These are phyloP conservation scores for Abelmoschus esculentus DNA, from an alignment of 345 rosid genomes.

Conservation along the genomic window DNA sequence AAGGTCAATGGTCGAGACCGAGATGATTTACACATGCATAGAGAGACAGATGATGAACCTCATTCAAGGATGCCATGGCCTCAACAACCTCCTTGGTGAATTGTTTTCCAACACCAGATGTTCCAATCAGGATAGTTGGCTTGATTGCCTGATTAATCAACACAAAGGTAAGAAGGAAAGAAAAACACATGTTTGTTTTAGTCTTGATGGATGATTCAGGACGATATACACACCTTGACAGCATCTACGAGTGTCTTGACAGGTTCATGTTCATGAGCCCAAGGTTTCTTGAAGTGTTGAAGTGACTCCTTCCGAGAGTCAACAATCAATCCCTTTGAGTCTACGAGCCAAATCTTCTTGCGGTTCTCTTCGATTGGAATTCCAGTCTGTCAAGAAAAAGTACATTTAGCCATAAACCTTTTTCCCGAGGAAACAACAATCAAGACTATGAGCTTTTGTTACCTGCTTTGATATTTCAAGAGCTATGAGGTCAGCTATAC, in stretches of 20 bases:
- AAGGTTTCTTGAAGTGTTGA: slow-evolving; percentile 93
- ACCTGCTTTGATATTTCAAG: slow-evolving; percentile 74
- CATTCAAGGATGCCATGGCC: slow-evolving; percentile 74
- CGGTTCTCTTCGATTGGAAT: slow-evolving; percentile 64
- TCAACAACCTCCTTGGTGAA: slow-evolving; percentile 87
- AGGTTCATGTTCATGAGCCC: slow-evolving; percentile 89
- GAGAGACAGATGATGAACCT: slow-evolving; percentile 35
- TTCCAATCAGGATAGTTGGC: slow-evolving; percentile 89
- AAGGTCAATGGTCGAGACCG: not conserved
- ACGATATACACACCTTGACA: slow-evolving; percentile 48
- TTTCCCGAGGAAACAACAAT: not conserved
- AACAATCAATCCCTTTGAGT: slow-evolving; percentile 92
- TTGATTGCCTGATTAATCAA: slow-evolving; percentile 54
- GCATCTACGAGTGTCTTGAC: slow-evolving; percentile 61
- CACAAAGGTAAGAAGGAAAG: slow-evolving; percentile 5
- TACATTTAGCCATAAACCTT: slow-evolving; percentile 17
- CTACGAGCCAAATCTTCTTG: slow-evolving; percentile 94
- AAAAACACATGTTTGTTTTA: not conserved
- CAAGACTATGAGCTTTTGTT: no score
- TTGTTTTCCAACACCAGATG: slow-evolving; percentile 88
- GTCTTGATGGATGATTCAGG: not conserved
- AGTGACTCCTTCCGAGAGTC: slow-evolving; percentile 66
- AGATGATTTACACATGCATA: not conserved
- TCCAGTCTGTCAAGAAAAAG: slow-evolving; percentile 37
- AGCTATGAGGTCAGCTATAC: slow-evolving; percentile 95